Conservation (phyloP, 1,139 yeast species). For the Suhomyces ambrosiae region DNA sequence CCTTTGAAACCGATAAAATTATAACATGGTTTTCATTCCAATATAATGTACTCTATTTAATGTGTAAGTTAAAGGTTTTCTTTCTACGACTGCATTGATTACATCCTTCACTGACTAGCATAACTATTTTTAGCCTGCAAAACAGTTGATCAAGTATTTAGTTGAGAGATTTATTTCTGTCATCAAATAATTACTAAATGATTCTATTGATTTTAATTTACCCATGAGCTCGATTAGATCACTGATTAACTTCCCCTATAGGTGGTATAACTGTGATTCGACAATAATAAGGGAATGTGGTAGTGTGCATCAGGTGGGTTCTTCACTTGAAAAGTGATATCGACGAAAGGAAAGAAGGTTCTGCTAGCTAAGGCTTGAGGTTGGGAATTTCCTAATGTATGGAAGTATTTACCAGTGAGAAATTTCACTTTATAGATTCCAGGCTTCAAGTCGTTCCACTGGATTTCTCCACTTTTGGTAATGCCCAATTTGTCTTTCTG, state of each 20-base stretch:
- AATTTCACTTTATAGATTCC: constrained; percentile 78
- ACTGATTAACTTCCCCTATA: constrained; percentile 75
- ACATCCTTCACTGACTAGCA: too few relatives aligned
- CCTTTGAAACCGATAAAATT: too few relatives aligned
- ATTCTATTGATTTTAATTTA: background rate
- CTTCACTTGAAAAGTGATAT: constrained; percentile 66
- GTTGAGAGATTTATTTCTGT: too few relatives aligned
- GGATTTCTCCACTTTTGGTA: constrained; percentile 13
- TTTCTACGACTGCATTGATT: too few relatives aligned
- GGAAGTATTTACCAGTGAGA: constrained; percentile 69
- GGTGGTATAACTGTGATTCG: constrained; percentile 85
- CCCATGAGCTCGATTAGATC: too few relatives aligned
- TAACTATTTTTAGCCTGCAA: too few relatives aligned
- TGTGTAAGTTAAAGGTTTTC: too few relatives aligned
- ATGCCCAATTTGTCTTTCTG: constrained; percentile 36
- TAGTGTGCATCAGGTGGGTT: constrained; percentile 76
- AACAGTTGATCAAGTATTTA: too few relatives aligned
- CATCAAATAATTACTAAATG: too few relatives aligned
- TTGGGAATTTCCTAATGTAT: constrained; percentile 24
- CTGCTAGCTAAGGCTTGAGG: constrained; percentile 22
- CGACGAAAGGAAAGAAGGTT: constrained; percentile 84
- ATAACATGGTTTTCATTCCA: too few relatives aligned
- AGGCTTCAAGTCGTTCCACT: constrained; percentile 49
- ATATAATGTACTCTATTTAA: too few relatives aligned
- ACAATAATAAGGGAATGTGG: constrained; percentile 80